phyloP scores from a whole-genome alignment of 306 rosid species.

The Dalbergia cochinchinensis region DNA sequence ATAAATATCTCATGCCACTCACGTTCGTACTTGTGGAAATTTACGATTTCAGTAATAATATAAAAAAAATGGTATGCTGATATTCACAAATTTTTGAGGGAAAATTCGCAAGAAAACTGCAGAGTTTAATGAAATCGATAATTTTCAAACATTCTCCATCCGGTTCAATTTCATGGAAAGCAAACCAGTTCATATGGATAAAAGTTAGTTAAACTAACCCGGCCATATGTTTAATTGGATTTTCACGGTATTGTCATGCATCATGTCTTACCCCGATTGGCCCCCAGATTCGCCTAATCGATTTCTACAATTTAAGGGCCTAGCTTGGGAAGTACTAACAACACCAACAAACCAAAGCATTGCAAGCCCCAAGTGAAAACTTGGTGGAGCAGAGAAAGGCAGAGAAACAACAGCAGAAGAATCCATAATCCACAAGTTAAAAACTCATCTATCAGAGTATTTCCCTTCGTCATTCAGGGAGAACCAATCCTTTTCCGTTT shows the following conservation, averaged over 20 bases:
- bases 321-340: background rate
- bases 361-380: background rate
- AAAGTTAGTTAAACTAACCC: background rate
- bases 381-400: background rate
- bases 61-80: too few species aligned
- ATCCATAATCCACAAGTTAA: background rate
- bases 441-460: background rate
- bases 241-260: background rate
- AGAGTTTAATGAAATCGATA: too few species aligned
- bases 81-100: too few species aligned
- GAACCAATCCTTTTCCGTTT: background rate
- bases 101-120: too few species aligned
- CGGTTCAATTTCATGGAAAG: background rate
- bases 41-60: too few species aligned
- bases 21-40: too few species aligned
- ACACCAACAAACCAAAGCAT: background rate
- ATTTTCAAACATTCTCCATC: background rate
- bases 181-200: background rate
- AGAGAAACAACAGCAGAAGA: background rate
- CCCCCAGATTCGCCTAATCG: background rate
- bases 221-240: background rate
- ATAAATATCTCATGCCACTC: too few species aligned
- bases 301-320: background rate
- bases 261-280: background rate
- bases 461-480: background rate